Percentiles rank a stretch among this genome's conserved stretches.
Evolutionary conservation across 2,329 filamentous ascomycete species (phyloP).

Genomic region (Aspergillus sp.): DNA sequence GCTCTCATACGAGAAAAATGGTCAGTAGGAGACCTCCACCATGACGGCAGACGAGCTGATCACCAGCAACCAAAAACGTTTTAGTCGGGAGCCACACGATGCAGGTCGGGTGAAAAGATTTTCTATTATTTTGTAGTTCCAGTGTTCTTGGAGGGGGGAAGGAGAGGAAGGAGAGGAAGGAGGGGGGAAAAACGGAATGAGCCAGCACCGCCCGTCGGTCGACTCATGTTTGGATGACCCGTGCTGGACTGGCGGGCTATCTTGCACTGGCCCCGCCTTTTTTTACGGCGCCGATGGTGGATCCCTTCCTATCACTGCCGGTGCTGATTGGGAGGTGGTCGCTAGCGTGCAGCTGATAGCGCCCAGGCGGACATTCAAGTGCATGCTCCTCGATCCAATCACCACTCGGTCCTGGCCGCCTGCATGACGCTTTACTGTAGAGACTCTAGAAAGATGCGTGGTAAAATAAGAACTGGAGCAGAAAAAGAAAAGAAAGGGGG

Average conservation of each 20-base stretch:
- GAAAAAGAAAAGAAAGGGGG: neutral
- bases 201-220: neutral
- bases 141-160: slow-evolving; percentile 5
- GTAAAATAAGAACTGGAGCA: slow-evolving; percentile 1
- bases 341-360: slow-evolving; percentile 26
- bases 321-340: slow-evolving; percentile 14
- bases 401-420: slow-evolving; percentile 13
- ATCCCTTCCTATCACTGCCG: slow-evolving; percentile 3
- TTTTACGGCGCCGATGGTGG: neutral
- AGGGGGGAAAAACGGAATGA: slow-evolving; percentile 10
- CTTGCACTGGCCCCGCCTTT: neutral
- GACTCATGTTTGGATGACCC: slow-evolving; percentile 6
- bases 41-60: neutral
- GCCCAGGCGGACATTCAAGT: slow-evolving; percentile 20
- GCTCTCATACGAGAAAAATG: neutral
- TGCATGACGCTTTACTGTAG: slow-evolving; percentile 23
- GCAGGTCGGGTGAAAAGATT: slow-evolving; percentile 14
- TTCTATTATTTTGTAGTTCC: neutral
- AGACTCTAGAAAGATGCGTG: slow-evolving; percentile 13
- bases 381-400: slow-evolving; percentile 19
- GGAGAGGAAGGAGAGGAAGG: neutral
- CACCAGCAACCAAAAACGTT: neutral
- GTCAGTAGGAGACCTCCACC: neutral
- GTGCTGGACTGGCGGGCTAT: neutral
- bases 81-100: neutral